A percentile compares a stretch with the other conserved stretches of the same genome.
Conservation (phyloP, 2,329 filamentous ascomycete species). For the Pseudohalonectria lignicola region DNA sequence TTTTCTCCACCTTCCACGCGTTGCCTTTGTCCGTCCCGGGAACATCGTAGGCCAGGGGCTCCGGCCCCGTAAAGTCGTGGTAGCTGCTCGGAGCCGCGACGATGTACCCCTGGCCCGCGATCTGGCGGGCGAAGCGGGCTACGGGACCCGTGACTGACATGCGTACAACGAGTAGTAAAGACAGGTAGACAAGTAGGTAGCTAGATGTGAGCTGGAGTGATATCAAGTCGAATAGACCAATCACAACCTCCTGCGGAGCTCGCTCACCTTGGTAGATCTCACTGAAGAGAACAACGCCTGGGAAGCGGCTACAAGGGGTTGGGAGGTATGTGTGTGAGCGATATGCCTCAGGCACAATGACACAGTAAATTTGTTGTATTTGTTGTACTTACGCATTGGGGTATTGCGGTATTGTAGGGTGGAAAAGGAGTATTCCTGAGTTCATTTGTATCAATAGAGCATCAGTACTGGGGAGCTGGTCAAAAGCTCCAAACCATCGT, state of each 20-base stretch:
- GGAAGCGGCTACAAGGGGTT: conserved; percentile 54
- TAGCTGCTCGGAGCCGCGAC: conserved; percentile 85
- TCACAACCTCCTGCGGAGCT: not conserved
- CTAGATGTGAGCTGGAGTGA: not conserved
- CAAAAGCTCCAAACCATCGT: not conserved
- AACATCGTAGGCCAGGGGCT: conserved; percentile 74
- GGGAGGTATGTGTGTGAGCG: conserved; percentile 3
- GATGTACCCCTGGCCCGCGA: conserved; percentile 87
- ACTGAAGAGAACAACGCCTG: conserved; percentile 78
- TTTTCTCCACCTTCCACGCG: conserved; percentile 76
- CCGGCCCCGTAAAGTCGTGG: conserved; percentile 83
- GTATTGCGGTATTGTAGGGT: conserved; percentile 75
- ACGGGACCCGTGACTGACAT: conserved; percentile 82
- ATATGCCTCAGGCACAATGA: too few relatives aligned
- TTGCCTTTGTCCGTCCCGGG: conserved; percentile 85
- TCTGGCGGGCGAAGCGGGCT: conserved; percentile 79
- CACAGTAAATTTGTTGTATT: too few relatives aligned
- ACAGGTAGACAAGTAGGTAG: not conserved
- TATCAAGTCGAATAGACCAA: too few relatives aligned
- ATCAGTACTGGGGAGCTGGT: not conserved
- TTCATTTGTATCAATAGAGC: not conserved
- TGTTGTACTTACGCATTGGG: conserved; percentile 66
- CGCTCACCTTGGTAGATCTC: conserved; percentile 89
- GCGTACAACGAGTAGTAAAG: not conserved
- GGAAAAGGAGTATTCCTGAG: conserved; percentile 81